A percentile compares a stretch with the other conserved stretches of the same genome.
Conservation (phyloP, 2,329 filamentous ascomycete species). For the Celoporthe dispersa region DNA sequence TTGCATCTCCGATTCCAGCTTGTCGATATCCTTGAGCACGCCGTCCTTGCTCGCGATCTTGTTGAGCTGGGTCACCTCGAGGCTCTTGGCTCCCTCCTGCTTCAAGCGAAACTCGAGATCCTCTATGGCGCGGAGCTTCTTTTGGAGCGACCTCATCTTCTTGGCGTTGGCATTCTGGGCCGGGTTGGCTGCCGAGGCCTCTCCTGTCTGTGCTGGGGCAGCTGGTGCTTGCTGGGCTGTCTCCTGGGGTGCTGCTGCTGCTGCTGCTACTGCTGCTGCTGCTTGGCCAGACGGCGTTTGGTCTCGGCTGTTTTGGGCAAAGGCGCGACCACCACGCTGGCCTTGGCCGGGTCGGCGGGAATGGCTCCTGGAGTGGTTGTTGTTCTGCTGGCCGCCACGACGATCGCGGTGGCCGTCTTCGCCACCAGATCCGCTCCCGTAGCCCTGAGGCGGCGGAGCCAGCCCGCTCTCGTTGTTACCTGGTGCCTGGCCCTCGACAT, state of each 20-base stretch:
- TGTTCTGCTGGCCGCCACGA: slow-evolving; percentile 50
- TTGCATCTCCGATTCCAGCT: slow-evolving; percentile 12
- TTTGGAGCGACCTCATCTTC: slow-evolving; percentile 90
- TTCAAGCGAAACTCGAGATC: slow-evolving; percentile 91
- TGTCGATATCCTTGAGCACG: slow-evolving; percentile 72
- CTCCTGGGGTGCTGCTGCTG: slow-evolving; percentile 36
- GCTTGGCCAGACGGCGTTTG: slow-evolving; percentile 35
- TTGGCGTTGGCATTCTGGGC: slow-evolving; percentile 76
- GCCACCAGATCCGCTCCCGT: slow-evolving; percentile 49
- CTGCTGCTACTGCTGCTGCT: too few relatives aligned
- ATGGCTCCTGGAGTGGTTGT: slow-evolving; percentile 51
- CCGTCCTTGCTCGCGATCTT: slow-evolving; percentile 90
- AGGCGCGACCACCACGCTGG: slow-evolving; percentile 54
- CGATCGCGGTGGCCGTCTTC: slow-evolving; percentile 71
- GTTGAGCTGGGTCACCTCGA: slow-evolving; percentile 98
- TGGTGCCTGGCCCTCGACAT: slow-evolving; percentile 64
- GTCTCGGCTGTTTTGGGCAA: slow-evolving; percentile 43
- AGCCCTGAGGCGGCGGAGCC: slow-evolving; percentile 50
- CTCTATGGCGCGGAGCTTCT: slow-evolving; percentile 97
- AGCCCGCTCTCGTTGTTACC: slow-evolving; percentile 52
- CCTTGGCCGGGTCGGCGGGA: slow-evolving; percentile 55
- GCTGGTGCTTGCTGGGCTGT: slow-evolving; percentile 31
- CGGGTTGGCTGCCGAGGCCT: slow-evolving; percentile 48
- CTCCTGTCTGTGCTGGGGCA: slow-evolving; percentile 41
- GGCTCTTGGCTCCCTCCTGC: slow-evolving; percentile 76